Evolutionary conservation across 306 rosid genomes (phyloP).

Genomic region (Sesbania bispinosa): DNA sequence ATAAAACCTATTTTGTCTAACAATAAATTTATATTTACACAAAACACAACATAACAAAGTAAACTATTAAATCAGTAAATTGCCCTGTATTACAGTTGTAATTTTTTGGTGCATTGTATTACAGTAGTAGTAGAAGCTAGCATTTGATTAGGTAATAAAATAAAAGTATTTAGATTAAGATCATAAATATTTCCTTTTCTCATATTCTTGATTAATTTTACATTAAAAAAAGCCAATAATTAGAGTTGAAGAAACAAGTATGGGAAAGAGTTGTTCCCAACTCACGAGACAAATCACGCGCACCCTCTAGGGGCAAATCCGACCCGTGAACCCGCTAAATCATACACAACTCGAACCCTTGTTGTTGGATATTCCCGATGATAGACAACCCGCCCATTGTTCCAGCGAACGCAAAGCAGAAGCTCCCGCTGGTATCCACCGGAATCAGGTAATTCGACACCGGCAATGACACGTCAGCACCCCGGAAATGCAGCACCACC

Average conservation of each 20-base stretch:
- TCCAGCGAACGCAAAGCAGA: constrained; percentile 88
- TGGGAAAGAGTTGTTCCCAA: neutral
- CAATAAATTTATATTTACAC: no score
- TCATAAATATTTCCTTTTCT: neutral
- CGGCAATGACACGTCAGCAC: constrained; percentile 64
- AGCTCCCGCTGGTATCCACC: constrained; percentile 56
- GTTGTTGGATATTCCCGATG: constrained; percentile 89
- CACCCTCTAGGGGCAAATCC: constrained; percentile 84
- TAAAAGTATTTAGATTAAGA: neutral
- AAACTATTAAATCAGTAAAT: neutral
- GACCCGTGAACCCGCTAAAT: constrained; percentile 65
- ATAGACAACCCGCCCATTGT: constrained; percentile 69
- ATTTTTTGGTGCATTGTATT: no score
- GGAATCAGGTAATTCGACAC: constrained; percentile 69
- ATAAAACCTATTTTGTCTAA: no score
- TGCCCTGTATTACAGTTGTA: neutral
- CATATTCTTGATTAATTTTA: neutral
- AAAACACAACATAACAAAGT: no score
- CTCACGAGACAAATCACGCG: no score
- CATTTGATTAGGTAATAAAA: neutral
- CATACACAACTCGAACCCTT: constrained; percentile 77
- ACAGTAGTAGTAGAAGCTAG: neutral
- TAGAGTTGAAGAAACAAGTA: neutral
- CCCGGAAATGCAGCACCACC: constrained; percentile 75
- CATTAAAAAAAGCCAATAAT: neutral